Base-by-base conservation (phyloP, 768 basidiomycete genomes). In the button mushroom (Agaricus bisporus) region DNA sequence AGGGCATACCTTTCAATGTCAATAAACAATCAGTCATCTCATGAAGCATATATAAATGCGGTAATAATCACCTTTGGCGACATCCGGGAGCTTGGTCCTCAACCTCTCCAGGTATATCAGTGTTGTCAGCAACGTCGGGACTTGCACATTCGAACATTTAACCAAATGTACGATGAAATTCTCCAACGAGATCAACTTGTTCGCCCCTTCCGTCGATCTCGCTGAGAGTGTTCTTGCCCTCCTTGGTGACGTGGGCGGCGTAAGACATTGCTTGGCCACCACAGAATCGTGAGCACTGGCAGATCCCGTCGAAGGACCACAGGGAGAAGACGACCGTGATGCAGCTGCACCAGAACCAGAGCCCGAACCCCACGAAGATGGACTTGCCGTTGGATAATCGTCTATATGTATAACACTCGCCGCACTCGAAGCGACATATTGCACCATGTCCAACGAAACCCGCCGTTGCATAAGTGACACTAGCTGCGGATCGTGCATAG, bases 21-120 rank as follows among this genome's bases (percentile, higher is more conserved):
- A 41, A 45, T 25, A 12, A 28, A 36, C 22, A 45, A 28, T 29
- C 35, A 25, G 12, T 35, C 17, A 38, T 22, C 6, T 7, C 18
- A 43, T 32, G 44, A 12, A 32, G n/a, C 8, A 44, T 37, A 45
- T 22, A 28, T 20, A 32, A 53, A 54, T 38, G 54, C 46, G 51
- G 54, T 41, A 73, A 49, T 38, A 73, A 78, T 61, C 54, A 91
- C 94, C 94, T 77, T 88, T 91, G 18, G 91, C 88, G 70, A 89
- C 81, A 26, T 79, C 71, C 3, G 93, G 91, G 42, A 98, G 72
- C 70, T 86, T 93, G 32, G 75, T 66, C 45, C 85, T 83, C 49
- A 99, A 77, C 35, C 95, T 82, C 58, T 95, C 88, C 58, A 99
- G 85, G 72, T 95, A 98, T 59, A 95, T 76, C 64, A 98, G 77